A percentile compares a stretch with the other conserved stretches of the same genome.
phyloP scores from a whole-genome alignment of 495 filamentous ascomycete genomes.

The Penicillium dipodomyicola region DNA sequence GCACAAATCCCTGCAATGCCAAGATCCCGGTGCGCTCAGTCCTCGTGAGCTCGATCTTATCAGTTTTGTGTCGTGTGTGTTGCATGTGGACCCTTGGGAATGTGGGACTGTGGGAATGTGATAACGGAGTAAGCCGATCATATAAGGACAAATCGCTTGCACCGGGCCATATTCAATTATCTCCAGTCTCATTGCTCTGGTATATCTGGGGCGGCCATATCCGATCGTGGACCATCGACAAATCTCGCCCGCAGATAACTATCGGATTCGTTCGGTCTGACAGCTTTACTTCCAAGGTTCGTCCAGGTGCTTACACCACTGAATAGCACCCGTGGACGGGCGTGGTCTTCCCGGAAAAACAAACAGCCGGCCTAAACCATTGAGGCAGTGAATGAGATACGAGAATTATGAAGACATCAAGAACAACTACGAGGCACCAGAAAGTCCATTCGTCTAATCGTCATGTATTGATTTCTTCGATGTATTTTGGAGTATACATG shows the following conservation, averaged over 20 bases:
- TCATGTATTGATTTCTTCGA: background rate
- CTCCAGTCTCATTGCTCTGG: background rate
- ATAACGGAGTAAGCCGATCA: slow-evolving; percentile 18
- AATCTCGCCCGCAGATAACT: slow-evolving; percentile 1
- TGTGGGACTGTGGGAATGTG: background rate
- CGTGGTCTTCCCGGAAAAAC: background rate
- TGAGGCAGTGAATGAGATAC: background rate
- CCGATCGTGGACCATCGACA: slow-evolving; percentile 1
- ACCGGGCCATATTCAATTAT: background rate
- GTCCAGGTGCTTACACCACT: background rate
- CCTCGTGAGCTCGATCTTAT: slow-evolving; percentile 21
- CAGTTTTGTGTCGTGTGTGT: background rate
- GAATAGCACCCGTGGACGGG: no score
- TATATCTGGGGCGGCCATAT: slow-evolving; percentile 1
- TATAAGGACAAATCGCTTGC: background rate
- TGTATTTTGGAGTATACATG: no score
- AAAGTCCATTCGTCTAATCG: background rate
- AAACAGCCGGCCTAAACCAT: background rate
- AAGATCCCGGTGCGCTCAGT: slow-evolving; percentile 13
- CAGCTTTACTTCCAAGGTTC: background rate
- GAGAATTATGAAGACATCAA: no score
- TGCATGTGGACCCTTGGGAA: background rate
- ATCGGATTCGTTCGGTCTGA: background rate
- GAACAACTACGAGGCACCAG: background rate
- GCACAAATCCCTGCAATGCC: background rate